Evolutionary conservation across 768 basidiomycete genomes (phyloP), one percentile per base, ranked within the genome.

Genomic region (Lactarius evosmus): DNA sequence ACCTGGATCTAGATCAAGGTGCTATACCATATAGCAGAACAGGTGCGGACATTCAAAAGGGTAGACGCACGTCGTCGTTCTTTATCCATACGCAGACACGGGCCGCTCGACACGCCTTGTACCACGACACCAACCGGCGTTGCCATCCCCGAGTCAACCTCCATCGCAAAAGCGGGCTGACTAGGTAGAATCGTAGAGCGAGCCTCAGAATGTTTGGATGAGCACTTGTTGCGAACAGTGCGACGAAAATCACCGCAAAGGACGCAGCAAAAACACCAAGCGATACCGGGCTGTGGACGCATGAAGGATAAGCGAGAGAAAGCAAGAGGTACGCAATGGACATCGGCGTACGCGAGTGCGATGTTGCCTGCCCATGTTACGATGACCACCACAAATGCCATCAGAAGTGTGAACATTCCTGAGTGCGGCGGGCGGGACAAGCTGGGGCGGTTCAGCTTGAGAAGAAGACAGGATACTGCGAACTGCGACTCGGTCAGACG

Each of bases 31-130:
- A 41, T 19, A 36, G 22, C 34, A 32, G 19, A 25, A 32, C 27
- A 7, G 7, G 17, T 19, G 36, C 22, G 22, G 11, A 54, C 14
- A n/a, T 50, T 44, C 16, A 6, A 27, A 34, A 46, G 14, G 12
- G n/a, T n/a, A 25, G 30, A 49, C 66, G 40, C 57, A 67, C 67
- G 25, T 69, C 62, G 40, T 69, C 67, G 16, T 62, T 44, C 56
- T 69, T 69, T n/a, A 67, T 63, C 67, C 67, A 69, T 27, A 69
- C 62, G 27, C 67, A 69, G 17, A 63, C 52, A 19, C 55, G 66
- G 16, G 66, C 65, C 25, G 50, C 59, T 51, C 67, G 62, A 9
- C 59, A 56, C 2, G 62, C 56, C 41, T 62, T 55, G 59, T 69
- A 67, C 62, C 53, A 61, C 2, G 51, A 60, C 25, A 67, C 30